phyloP scores from a whole-genome alignment of 495 filamentous ascomycete genomes.

The Chaetomidium leptoderma region DNA sequence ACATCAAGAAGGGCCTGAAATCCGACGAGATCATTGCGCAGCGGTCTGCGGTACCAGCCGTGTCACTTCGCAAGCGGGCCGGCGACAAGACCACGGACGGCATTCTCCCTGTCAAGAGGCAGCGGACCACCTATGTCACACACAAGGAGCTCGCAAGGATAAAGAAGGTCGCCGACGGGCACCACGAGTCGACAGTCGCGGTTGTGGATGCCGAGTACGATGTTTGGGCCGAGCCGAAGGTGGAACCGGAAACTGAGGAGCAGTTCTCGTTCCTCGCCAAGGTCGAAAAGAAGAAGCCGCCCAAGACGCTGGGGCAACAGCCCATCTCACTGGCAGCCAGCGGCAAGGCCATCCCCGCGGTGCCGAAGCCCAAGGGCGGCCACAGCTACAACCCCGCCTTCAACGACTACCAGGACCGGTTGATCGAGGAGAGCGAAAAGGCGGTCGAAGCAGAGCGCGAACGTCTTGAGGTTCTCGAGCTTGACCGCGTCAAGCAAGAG shows the following conservation, averaged over 20 bases:
- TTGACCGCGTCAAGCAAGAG: slow-evolving; percentile 52
- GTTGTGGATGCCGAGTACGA: slow-evolving; percentile 61
- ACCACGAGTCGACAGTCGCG: slow-evolving; percentile 53
- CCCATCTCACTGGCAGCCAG: slow-evolving; percentile 75
- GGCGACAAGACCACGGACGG: slow-evolving; percentile 56
- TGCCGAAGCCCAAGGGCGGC: slow-evolving; percentile 70
- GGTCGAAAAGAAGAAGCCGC: slow-evolving; percentile 61
- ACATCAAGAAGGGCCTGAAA: slow-evolving; percentile 66
- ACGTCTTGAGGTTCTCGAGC: slow-evolving; percentile 62
- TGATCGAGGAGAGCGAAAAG: slow-evolving; percentile 68
- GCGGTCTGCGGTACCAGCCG: slow-evolving; percentile 72
- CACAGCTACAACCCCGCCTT: slow-evolving; percentile 89
- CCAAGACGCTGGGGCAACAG: slow-evolving; percentile 67
- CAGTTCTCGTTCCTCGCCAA: slow-evolving; percentile 60
- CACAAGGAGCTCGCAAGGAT: slow-evolving; percentile 74
- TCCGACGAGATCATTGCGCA: slow-evolving; percentile 84
- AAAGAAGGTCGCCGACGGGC: slow-evolving; percentile 69
- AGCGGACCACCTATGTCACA: slow-evolving; percentile 68
- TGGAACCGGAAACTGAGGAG: slow-evolving; percentile 44
- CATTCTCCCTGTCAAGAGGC: slow-evolving; percentile 68
- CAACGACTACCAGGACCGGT: slow-evolving; percentile 71
- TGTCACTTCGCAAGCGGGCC: slow-evolving; percentile 70
- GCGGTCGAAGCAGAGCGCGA: slow-evolving; percentile 76
- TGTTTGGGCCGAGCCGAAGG: slow-evolving; percentile 63
- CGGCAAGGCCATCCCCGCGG: slow-evolving; percentile 72